Evolutionary conservation across 441 rosid species (phyloP).

Genomic region (Adansonia rubrostipa): DNA sequence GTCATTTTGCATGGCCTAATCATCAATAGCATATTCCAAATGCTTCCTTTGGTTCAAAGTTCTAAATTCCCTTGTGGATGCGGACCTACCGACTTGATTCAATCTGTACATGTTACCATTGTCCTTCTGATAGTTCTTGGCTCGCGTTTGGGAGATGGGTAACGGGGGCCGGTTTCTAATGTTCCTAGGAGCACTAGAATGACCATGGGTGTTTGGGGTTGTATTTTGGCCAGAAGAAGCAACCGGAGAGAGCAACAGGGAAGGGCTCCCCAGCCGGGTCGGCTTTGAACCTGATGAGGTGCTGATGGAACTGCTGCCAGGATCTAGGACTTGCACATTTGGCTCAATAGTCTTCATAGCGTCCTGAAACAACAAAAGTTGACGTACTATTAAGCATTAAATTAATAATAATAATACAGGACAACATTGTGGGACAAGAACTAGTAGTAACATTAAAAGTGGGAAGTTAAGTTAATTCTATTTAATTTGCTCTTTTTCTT

Average conservation of each 20-base stretch:
- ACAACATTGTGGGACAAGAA: conserved; percentile 1
- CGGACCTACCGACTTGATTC: conserved; percentile 49
- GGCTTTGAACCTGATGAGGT: conserved; percentile 42
- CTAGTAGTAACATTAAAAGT: neutral
- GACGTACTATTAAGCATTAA: neutral
- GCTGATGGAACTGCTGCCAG: conserved; percentile 36
- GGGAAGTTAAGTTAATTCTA: neutral
- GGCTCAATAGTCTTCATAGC: conserved; percentile 23
- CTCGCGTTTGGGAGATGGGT: conserved; percentile 37
- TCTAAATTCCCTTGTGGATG: conserved; percentile 52
- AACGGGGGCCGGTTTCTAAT: conserved; percentile 44
- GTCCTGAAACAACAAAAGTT: conserved; percentile 35
- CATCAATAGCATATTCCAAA: conserved; percentile 38
- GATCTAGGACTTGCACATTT: conserved; percentile 33
- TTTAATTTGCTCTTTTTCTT: neutral
- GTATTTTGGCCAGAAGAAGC: conserved; percentile 28
- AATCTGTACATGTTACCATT: conserved; percentile 38
- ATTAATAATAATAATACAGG: neutral
- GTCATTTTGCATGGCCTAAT: conserved; percentile 27
- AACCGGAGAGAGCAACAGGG: conserved; percentile 27
- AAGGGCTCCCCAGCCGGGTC: conserved; percentile 25
- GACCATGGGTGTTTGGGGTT: conserved; percentile 30
- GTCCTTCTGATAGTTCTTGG: conserved; percentile 29
- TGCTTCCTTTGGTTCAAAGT: conserved; percentile 41
- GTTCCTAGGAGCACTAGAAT: conserved; percentile 29